Percentiles rank a stretch among this genome's conserved stretches.
Evolutionary conservation across 2,329 filamentous ascomycete species (phyloP).

Genomic region (Fusarium brachygibbosum): DNA sequence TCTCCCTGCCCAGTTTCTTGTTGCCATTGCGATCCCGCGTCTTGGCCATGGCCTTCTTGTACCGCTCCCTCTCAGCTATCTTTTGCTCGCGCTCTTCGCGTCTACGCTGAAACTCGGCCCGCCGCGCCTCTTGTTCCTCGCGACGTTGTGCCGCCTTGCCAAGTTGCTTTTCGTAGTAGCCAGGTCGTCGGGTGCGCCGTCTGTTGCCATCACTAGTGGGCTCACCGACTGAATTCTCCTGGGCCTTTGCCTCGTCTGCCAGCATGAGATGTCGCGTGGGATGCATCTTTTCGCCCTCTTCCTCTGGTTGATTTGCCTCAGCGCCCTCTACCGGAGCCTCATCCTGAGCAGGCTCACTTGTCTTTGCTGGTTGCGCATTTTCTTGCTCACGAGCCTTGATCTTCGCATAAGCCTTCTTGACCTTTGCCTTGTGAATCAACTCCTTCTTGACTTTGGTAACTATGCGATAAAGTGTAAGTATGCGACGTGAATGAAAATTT

Average conservation of each 20-base stretch:
- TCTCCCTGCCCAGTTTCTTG: conserved; percentile 85
- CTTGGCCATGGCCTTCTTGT: conserved; percentile 77
- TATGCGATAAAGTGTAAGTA: conserved; percentile 60
- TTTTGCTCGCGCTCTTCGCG: conserved; percentile 75
- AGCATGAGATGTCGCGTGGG: conserved; percentile 58
- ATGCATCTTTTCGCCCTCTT: conserved; percentile 51
- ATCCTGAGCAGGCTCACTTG: conserved; percentile 27
- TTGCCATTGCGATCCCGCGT: conserved; percentile 81
- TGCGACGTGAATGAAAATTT: conserved; percentile 36
- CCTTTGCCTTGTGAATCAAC: conserved; percentile 91
- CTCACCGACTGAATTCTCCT: conserved; percentile 46
- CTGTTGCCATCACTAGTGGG: conserved; percentile 51
- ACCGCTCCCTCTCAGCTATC: conserved; percentile 73
- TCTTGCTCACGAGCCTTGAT: conserved; percentile 71
- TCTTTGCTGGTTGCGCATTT: conserved; percentile 39
- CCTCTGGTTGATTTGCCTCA: conserved; percentile 35
- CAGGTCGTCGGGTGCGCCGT: conserved; percentile 59
- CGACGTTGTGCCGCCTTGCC: conserved; percentile 60
- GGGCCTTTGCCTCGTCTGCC: conserved; percentile 56
- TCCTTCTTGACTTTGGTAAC: conserved; percentile 90
- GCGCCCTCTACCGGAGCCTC: conserved; percentile 28
- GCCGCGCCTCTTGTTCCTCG: conserved; percentile 59
- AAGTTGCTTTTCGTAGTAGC: conserved; percentile 76
- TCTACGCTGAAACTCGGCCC: conserved; percentile 59
- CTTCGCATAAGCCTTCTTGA: conserved; percentile 93